phyloP scores from a whole-genome alignment of 345 rosid species.

The Rhizophora mangle region DNA sequence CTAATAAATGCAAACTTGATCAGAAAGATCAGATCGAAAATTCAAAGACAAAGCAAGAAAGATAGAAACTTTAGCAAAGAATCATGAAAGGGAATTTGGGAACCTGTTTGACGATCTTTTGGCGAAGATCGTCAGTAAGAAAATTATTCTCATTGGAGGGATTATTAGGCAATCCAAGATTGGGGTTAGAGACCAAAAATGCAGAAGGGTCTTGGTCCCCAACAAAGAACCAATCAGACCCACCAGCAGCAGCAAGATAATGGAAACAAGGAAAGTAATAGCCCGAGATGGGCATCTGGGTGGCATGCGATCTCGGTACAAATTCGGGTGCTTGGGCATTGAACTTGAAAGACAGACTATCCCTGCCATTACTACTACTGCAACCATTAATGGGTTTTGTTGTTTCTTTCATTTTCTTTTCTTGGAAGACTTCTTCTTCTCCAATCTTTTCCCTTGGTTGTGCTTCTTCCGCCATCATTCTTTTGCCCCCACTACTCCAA shows the following conservation, averaged over 20 bases:
- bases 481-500: not conserved
- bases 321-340: slow-evolving; percentile 93
- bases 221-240: slow-evolving; percentile 75
- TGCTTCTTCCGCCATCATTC: slow-evolving; percentile 58
- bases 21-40: not conserved
- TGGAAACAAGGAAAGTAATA: slow-evolving; percentile 67
- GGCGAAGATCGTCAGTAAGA: slow-evolving; percentile 72
- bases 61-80: not conserved
- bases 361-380: slow-evolving; percentile 7
- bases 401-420: slow-evolving; percentile 31
- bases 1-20: not conserved
- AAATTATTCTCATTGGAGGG: slow-evolving; percentile 36
- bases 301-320: slow-evolving; percentile 57
- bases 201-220: slow-evolving; percentile 65
- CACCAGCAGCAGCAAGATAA: slow-evolving; percentile 48
- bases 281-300: slow-evolving; percentile 50
- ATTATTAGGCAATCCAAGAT: slow-evolving; percentile 37
- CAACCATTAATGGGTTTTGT: slow-evolving; percentile 13
- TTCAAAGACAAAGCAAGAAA: not conserved
- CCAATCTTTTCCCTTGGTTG: slow-evolving; percentile 36
- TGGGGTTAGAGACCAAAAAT: slow-evolving; percentile 49
- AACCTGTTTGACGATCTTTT: slow-evolving; percentile 91
- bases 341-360: slow-evolving; percentile 63
- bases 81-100: not conserved
- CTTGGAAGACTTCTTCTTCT: slow-evolving; percentile 24